Conservation (phyloP, 768 basidiomycete species). For the Lactarius evosmus region DNA sequence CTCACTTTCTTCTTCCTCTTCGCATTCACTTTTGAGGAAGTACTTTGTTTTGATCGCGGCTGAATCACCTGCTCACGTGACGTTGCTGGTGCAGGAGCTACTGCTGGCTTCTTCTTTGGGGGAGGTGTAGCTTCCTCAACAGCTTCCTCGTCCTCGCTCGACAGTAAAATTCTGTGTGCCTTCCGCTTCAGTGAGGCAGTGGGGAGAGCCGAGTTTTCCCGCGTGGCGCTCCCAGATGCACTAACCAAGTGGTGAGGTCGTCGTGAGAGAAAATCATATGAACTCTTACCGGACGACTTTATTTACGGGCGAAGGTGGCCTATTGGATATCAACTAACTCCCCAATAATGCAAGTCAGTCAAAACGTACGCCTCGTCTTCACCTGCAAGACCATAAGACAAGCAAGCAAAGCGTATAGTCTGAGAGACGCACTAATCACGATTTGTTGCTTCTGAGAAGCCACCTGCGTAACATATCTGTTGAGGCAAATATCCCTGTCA, state of each 20-base stretch:
- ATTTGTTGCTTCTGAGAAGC: slow-evolving; percentile 4
- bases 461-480: not conserved
- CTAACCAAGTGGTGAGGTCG: not conserved
- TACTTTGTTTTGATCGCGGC: slow-evolving; percentile 22
- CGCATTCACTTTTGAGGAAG: slow-evolving; percentile 28
- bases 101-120: slow-evolving; percentile 22
- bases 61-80: not conserved
- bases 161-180: slow-evolving; percentile 7
- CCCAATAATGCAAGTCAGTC: not conserved
- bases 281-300: not conserved
- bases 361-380: slow-evolving; percentile 21
- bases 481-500: not conserved
- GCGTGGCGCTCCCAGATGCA: slow-evolving; percentile 3
- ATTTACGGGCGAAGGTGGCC: not conserved
- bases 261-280: not conserved
- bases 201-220: slow-evolving; percentile 4
- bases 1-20: slow-evolving; percentile 36
- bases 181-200: slow-evolving; percentile 29
- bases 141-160: slow-evolving; percentile 28
- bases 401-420: not conserved
- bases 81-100: not conserved
- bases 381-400: slow-evolving; percentile 13
- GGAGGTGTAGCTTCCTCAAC: slow-evolving; percentile 20
- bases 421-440: slow-evolving; percentile 16
- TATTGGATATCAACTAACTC: slow-evolving; percentile 1